A percentile compares a stretch with the other conserved stretches of the same genome.
Conservation (phyloP, 139 green algal genomes). For the Axilococcus clingmanii region DNA sequence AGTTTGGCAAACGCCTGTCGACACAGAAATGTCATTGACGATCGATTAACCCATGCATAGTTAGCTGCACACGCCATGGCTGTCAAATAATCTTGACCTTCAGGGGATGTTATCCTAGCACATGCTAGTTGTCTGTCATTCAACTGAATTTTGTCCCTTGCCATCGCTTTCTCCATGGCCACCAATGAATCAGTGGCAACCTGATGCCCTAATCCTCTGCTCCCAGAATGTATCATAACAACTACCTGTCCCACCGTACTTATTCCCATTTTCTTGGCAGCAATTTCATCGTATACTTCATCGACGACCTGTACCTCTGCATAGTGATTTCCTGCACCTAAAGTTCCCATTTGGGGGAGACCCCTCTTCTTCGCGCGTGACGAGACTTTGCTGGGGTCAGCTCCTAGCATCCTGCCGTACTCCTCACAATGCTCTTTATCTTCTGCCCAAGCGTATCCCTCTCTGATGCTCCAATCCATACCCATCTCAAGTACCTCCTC, state of each 20-base stretch:
- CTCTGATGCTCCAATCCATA: conserved; percentile 74
- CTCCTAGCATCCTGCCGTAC: conserved; percentile 77
- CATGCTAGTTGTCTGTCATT: conserved; percentile 88
- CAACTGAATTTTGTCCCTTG: conserved; percentile 53
- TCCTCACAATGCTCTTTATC: conserved; percentile 92
- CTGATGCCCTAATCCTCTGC: conserved; percentile 76
- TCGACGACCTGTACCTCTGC: conserved; percentile 85
- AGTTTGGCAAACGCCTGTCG: conserved; percentile 74
- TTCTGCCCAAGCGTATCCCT: conserved; percentile 76
- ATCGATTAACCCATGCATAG: conserved; percentile 87
- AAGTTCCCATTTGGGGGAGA: conserved; percentile 84
- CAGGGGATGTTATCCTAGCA: conserved; percentile 56
- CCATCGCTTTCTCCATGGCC: conserved; percentile 78
- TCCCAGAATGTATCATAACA: conserved; percentile 84
- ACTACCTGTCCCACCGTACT: conserved; percentile 54
- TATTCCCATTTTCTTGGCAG: conserved; percentile 73
- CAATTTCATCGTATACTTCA: conserved; percentile 72
- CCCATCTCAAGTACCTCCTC: conserved; percentile 76
- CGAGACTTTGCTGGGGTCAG: conserved; percentile 67
- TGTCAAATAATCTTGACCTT: conserved; percentile 78
- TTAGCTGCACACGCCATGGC: conserved; percentile 86
- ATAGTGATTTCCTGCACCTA: conserved; percentile 90
- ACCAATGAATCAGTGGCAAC: conserved; percentile 81
- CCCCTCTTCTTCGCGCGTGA: conserved; percentile 80
- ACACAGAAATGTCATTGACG: conserved; percentile 75